Evolutionary conservation across 108 stramenopile genomes (phyloP).

Genomic region (Nannochloropsis granulata): DNA sequence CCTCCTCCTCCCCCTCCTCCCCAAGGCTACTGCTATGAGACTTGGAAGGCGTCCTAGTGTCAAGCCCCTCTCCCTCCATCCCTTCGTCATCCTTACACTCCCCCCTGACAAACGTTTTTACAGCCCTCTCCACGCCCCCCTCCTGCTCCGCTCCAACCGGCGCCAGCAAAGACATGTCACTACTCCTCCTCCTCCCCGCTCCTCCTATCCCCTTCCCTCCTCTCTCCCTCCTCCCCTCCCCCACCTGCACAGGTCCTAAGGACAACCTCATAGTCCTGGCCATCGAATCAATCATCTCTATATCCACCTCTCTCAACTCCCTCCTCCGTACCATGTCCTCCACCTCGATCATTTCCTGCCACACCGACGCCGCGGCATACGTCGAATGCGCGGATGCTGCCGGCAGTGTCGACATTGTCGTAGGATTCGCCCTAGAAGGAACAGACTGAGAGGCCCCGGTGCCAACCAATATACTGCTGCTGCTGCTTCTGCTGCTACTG

Average conservation of each 20-base stretch:
- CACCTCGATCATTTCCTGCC: neutral
- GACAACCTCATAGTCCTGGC: neutral
- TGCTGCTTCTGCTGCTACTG: no score
- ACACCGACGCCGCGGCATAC: neutral
- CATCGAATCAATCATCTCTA: neutral
- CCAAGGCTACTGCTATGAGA: no score
- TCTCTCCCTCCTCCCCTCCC: neutral
- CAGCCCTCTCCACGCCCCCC: no score
- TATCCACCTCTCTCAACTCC: neutral
- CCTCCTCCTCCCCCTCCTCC: neutral
- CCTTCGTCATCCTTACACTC: no score
- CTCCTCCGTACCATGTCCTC: neutral
- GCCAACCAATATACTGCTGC: no score
- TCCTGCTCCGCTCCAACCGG: no score
- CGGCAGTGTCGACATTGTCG: neutral
- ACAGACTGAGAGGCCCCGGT: no score
- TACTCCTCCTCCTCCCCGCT: neutral
- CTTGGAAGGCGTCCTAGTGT: no score
- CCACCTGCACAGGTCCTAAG: neutral
- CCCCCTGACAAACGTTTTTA: no score
- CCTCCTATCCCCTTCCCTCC: neutral
- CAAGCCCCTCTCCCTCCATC: no score
- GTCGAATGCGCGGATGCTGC: neutral
- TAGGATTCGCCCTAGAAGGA: neutral
- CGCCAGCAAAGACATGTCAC: neutral